Base-by-base conservation (phyloP, 768 basidiomycete species). In the Termitomyces bulborhizus region DNA sequence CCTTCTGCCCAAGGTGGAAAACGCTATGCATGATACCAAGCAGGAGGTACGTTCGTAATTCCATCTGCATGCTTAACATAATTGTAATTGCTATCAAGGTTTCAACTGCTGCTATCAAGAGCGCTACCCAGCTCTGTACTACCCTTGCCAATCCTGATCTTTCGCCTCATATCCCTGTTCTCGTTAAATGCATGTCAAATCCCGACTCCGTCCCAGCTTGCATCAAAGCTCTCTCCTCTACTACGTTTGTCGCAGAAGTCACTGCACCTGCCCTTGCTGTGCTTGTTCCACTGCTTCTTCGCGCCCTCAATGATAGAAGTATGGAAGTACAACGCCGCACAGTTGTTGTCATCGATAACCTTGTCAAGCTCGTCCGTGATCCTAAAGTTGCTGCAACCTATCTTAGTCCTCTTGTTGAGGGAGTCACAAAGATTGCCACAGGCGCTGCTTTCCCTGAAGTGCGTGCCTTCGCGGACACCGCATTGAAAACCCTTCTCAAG, bases 161-260 rank as follows among this genome's bases (percentile, higher is more conserved):
- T 55, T 79, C 81, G 51, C 88, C 91, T 29, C 96, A 97, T 73
- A 89, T 94, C 51, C 84, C 88, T 47, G 79, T 82, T 36, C 84
- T 98, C 59, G 93, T 98, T 55, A 90, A 92, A 70, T 93, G 92
- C 71, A 98, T 98, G 95, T 82, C 88, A 46, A 83, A 92, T 65
- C 91, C 96, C 3, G 83, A 86, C 57, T 79, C 90, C 29, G 94
- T 97, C 15, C 83, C 94, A 4, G 84, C 85, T 31, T 96, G 93
- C 63, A 93, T 98, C 80, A 98, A 98, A 75, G 83, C 92, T 18
- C 79, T 98, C 11, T 96, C 95, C 4, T 91, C 85, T 58, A 93
- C 93, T 16, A 98, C 96, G 15, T 98, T 98, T 61, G 96, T 98
- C 56, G 90, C 95, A 51, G 96, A 98, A 73, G 93, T 98, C 62